Base-by-base conservation (phyloP, 352 stramenopile genomes). In the Thraustochytrium sp. region DNA sequence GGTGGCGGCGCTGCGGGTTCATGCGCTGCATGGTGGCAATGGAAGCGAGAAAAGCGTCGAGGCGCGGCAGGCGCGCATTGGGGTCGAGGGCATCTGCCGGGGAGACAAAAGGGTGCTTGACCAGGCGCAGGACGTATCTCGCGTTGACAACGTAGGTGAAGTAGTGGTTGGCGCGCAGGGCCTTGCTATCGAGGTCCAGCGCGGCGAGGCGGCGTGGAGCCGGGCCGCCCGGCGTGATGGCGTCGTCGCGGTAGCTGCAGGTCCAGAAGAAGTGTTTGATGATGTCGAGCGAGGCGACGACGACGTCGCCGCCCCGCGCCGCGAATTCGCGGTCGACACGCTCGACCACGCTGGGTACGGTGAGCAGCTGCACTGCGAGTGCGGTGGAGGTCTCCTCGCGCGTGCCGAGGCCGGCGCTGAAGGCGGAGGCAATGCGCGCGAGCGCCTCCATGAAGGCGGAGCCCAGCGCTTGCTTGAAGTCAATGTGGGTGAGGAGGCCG, bases 351-450 rank as follows among this genome's bases (percentile, higher is more conserved):
- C 91, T 96, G 16, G 94, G 92, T 16, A 94, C 96, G 37, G 93
- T 97, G 75, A 97, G 94, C 74, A 97, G 93, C 87, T 97, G 94
- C n/a, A 97, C 94, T 21, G 92, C 91, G 63, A 96, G 94, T 31
- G 92, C 89, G 84, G 97, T 96, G 11, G 96, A 68, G n/a, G 90
- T 94, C 86, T 97, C 92, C 68, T 94, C 87, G 16, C 87, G 85
- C 2, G 92, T 96, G n/a, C 94, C 94, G n/a, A 97, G 89, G 16
- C 92, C 92, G 82, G 90, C 92, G 73, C 93, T 92, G 85, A 95
- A 97, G 75, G 94, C 93, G 38, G 48, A 80, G 4, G 18, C 42
- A 11, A 80, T 68, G n/a, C 31, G n/a, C 5, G 21, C 21, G 23
- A 75, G 68, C 23, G 49, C 42, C 29, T 5, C 18, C 68, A 80